Base-by-base conservation (phyloP, 2,329 filamentous ascomycete species). In the Penicillium aurantiogriseum region DNA sequence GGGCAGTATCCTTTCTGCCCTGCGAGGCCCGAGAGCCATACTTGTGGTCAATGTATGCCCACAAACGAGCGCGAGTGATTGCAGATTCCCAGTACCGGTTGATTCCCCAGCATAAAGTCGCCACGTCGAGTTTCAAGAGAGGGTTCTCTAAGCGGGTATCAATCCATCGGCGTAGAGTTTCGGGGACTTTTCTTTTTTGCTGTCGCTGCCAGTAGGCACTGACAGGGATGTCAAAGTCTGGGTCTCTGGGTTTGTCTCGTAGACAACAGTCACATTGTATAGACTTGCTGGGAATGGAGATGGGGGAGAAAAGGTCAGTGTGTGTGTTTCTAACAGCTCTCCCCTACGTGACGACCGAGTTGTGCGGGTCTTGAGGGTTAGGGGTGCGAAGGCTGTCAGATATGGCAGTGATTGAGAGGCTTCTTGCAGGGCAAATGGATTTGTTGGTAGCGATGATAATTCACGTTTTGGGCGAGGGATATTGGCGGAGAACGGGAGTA, bases 301-400 rank as follows among this genome's bases (percentile, higher is more conserved):
- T 7, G 73, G 74, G 10, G 74, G 64, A 10, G 71, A 72, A 7
- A 77, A 69, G 31, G 58, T 67, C n/a, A 77, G 59, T 15, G 67
- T 67, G 59, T 76, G 73, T 39, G 58, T 73, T 58, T 77, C 73
- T 3, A 66, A 57, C 10, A 75, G 51, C 10, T 48, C 46, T 15
- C 59, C 56, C 5, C 62, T 47, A 23, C 65, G 57, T 9, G 64
- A 57, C 9, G 68, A 59, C 10, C 66, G 64, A n/a, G 56, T 68
- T 27, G 69, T 74, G 33, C 69, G 66, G 15, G 70, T 57, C 6
- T 60, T 67, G 56, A 89, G 86, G 0, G 78, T 78, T 15, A 94
- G 80, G 0, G 88, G 85, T 0, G 85, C 89, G 65, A 94, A 91
- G 9, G 88, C 80, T 45, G 88, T 83, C 0, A 92, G 79, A 62